These are phyloP conservation scores for Hygrocybe punicea DNA, from an alignment of 768 basidiomycete species.

Conservation along the genomic window DNA sequence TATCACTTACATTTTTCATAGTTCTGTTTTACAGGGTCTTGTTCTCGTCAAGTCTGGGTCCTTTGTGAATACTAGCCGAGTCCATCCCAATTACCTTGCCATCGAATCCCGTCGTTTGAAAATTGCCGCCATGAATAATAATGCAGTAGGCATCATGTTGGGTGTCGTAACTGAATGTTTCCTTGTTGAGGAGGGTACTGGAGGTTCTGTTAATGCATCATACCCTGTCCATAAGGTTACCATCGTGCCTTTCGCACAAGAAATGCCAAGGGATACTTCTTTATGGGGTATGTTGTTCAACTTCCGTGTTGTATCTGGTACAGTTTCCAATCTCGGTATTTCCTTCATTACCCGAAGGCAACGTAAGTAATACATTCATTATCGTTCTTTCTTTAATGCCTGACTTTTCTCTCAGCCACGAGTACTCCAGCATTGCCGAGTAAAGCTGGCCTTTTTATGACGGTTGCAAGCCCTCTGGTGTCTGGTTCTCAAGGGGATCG, in stretches of 20 bases:
- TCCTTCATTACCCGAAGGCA: not conserved
- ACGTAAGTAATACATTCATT: not conserved
- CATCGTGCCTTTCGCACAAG: conserved; percentile 2
- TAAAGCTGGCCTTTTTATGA: no score
- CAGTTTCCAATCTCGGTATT: not conserved
- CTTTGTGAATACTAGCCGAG: conserved; percentile 3
- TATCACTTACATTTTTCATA: not conserved
- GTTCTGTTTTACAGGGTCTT: not conserved
- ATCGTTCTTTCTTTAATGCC: not conserved
- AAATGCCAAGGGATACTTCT: conserved; percentile 3
- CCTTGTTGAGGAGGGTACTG: not conserved
- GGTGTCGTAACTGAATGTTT: no score
- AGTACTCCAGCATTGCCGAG: no score
- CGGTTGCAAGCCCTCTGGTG: no score
- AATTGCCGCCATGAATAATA: no score
- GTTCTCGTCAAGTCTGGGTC: not conserved
- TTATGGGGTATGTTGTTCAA: conserved; percentile 3
- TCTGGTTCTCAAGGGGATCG: no score
- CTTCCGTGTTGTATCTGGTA: no score
- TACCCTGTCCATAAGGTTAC: not conserved
- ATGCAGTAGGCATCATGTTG: no score
- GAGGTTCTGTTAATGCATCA: not conserved
- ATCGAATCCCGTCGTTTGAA: no score
- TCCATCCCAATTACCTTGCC: no score
- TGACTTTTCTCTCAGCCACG: no score